Conservation (phyloP, 75 land plant species). For the Picea glauca region DNA sequence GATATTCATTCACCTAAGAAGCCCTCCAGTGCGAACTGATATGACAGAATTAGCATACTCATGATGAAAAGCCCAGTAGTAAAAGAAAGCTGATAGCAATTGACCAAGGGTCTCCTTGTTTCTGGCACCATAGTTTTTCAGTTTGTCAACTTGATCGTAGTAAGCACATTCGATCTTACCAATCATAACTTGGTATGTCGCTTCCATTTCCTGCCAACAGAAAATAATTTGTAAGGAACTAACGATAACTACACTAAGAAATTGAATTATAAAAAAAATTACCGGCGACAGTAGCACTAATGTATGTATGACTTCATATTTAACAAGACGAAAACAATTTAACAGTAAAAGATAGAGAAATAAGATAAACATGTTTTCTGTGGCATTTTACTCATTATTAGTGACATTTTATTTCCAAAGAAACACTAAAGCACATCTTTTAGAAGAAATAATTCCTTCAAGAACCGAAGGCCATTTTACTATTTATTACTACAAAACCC, state of each 20-base stretch:
- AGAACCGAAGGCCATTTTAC: no score
- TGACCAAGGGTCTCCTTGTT: constrained; percentile 79
- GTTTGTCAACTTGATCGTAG: constrained; percentile 79
- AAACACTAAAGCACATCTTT: not conserved
- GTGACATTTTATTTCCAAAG: not conserved
- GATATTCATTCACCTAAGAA: constrained; percentile 57
- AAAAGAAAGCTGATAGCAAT: constrained; percentile 77
- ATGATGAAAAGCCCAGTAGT: constrained; percentile 95
- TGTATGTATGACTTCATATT: not conserved
- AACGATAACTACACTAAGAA: not conserved
- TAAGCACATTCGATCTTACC: constrained; percentile 74
- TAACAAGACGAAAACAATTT: not conserved
- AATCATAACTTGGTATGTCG: constrained; percentile 67
- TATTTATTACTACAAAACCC: no score
- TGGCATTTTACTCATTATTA: not conserved
- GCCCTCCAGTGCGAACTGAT: constrained; percentile 91
- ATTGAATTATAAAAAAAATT: not conserved
- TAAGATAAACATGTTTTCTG: not conserved
- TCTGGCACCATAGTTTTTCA: constrained; percentile 53
- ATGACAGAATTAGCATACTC: constrained; percentile 84
- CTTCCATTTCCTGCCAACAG: constrained; percentile 60
- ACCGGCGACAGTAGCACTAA: not conserved
- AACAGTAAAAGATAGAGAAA: not conserved
- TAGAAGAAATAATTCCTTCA: no score
- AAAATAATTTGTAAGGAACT: not conserved